Evolutionary conservation across 2,329 filamentous ascomycete genomes (phyloP).

Genomic region (Pseudocercospora macadamiae): DNA sequence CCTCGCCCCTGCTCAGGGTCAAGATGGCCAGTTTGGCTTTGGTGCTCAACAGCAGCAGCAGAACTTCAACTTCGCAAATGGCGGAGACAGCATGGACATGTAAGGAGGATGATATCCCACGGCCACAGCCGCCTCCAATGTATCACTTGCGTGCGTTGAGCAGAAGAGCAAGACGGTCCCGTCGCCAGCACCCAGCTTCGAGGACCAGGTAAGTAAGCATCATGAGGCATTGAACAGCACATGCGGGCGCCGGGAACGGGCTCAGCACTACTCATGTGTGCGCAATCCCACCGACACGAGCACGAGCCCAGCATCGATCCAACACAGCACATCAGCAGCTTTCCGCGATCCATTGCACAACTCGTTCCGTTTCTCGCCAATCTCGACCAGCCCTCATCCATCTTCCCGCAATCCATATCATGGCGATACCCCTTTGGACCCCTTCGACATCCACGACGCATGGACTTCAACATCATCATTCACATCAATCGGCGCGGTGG

Average conservation of each 20-base stretch:
- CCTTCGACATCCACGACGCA: slow-evolving; percentile 31
- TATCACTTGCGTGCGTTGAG: slow-evolving; percentile 6
- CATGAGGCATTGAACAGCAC: background rate
- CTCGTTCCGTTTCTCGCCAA: slow-evolving; percentile 14
- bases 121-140: background rate
- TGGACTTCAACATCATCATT: slow-evolving; percentile 20
- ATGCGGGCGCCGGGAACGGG: slow-evolving; percentile 6
- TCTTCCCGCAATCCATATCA: background rate
- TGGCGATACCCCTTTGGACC: slow-evolving; percentile 26
- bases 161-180: slow-evolving; percentile 12
- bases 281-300: slow-evolving; percentile 14
- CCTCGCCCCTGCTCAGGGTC: slow-evolving; percentile 70
- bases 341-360: slow-evolving; percentile 11
- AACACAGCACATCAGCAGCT: slow-evolving; percentile 16
- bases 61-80: slow-evolving; percentile 92
- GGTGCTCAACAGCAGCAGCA: slow-evolving; percentile 71
- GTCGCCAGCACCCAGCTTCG: slow-evolving; percentile 8
- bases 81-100: slow-evolving; percentile 72
- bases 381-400: slow-evolving; percentile 10
- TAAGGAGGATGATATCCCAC: background rate
- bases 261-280: slow-evolving; percentile 2
- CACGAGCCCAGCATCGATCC: slow-evolving; percentile 29
- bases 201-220: slow-evolving; percentile 22
- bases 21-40: slow-evolving; percentile 79
- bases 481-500: background rate